These are phyloP conservation scores for Mortierella sp. DNA, from an alignment of 371 early-diverging fungal genomes.

Conservation along the genomic window DNA sequence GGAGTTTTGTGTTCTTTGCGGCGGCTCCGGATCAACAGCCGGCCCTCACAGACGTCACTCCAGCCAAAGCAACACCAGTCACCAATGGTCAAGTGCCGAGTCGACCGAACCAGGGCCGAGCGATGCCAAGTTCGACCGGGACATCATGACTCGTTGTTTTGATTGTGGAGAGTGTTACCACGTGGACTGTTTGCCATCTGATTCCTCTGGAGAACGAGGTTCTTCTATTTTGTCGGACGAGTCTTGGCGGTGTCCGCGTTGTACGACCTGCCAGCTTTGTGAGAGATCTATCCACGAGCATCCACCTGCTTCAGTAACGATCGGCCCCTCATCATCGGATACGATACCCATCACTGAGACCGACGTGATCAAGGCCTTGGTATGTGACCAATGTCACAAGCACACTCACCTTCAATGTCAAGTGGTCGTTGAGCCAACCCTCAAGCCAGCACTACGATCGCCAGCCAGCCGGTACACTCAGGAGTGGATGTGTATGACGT, in stretches of 20 bases:
- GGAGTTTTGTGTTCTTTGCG: conserved; percentile 31
- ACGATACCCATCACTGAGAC: neutral
- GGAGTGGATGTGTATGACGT: conserved; percentile 45
- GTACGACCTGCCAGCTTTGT: conserved; percentile 31
- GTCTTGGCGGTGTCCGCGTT: conserved; percentile 41
- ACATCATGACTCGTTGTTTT: conserved; percentile 25
- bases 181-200: conserved; percentile 27
- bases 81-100: conserved; percentile 16
- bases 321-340: neutral
- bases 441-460: conserved; percentile 17
- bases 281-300: conserved; percentile 20
- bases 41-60: neutral
- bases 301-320: neutral
- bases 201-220: neutral
- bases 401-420: conserved; percentile 36
- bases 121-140: neutral
- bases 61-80: neutral
- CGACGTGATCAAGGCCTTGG: conserved; percentile 23
- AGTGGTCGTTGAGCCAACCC: conserved; percentile 19
- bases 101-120: neutral
- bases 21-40: conserved; percentile 19
- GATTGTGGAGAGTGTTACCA: conserved; percentile 40
- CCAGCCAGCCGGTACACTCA: neutral
- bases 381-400: conserved; percentile 23
- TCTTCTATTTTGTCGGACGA: neutral